Percentiles rank a stretch among this genome's conserved stretches.
Evolutionary conservation across 73 alveolate genomes (phyloP).

Genomic region (Paramecium caudatum): DNA sequence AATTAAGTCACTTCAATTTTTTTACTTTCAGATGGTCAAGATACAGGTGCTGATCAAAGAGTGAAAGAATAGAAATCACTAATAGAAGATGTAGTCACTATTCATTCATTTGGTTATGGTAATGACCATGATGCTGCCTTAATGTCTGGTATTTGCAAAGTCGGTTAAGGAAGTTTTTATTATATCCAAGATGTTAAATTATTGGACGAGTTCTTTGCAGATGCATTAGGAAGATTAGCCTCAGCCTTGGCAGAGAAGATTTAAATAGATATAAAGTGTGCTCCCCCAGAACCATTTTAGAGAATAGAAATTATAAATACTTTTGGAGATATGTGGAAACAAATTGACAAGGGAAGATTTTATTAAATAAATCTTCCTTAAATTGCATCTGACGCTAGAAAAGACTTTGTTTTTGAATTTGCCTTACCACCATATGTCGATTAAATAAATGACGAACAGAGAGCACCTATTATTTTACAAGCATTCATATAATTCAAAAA

Average conservation of each 20-base stretch:
- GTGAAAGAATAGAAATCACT: not conserved
- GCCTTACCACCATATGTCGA: conserved; percentile 22
- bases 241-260: conserved; percentile 68
- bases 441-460: conserved; percentile 37
- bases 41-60: conserved; percentile 31
- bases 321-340: conserved; percentile 74
- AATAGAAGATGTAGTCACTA: conserved; percentile 13
- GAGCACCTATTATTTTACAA: conserved; percentile 24
- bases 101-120: conserved; percentile 82
- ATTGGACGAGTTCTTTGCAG: conserved; percentile 76
- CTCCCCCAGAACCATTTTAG: conserved; percentile 9
- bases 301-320: conserved; percentile 57
- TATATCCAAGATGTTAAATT: conserved; percentile 68
- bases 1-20: conserved; percentile 66
- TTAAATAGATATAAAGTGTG: conserved; percentile 39
- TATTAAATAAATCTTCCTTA: conserved; percentile 49
- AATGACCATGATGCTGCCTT: conserved; percentile 76
- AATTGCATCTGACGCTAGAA: conserved; percentile 49
- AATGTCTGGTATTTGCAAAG: conserved; percentile 64
- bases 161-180: conserved; percentile 76
- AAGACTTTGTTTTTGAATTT: conserved; percentile 70
- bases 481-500: not conserved
- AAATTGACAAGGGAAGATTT: not conserved
- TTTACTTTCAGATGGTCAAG: conserved; percentile 73
- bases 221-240: conserved; percentile 75